Percentiles rank a stretch among this genome's conserved stretches.
phyloP scores from a whole-genome alignment of 441 rosid genomes.

The Hypseocharis bilobata region DNA sequence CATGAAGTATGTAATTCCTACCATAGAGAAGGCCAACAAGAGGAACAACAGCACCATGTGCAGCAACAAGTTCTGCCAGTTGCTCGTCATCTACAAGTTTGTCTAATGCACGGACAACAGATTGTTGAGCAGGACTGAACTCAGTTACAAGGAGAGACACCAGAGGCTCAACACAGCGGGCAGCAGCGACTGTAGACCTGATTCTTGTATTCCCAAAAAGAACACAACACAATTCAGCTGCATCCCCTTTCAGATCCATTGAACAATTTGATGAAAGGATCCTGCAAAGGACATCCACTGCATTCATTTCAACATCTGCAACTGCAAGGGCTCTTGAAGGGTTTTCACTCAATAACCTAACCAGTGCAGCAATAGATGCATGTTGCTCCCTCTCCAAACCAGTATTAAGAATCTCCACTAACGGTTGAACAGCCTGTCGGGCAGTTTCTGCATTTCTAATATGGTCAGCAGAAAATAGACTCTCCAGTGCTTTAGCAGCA shows the following conservation, averaged over 20 bases:
- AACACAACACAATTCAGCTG: constrained; percentile 96
- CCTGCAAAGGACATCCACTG: constrained; percentile 96
- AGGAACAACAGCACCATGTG: constrained; percentile 97
- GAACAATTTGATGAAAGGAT: constrained; percentile 90
- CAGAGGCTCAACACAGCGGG: constrained; percentile 95
- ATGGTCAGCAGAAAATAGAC: constrained; percentile 93
- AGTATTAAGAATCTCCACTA: constrained; percentile 92
- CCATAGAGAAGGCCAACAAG: constrained; percentile 97
- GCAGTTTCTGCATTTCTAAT: constrained; percentile 90
- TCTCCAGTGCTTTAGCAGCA: constrained; percentile 96
- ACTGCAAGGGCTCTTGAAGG: constrained; percentile 91
- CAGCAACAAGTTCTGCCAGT: constrained; percentile 96
- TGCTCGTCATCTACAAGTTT: constrained; percentile 98
- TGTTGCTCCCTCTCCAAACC: constrained; percentile 97
- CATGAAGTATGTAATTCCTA: constrained; percentile 80
- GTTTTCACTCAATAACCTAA: constrained; percentile 89
- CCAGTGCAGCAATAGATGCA: constrained; percentile 96
- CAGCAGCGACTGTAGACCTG: constrained; percentile 98
- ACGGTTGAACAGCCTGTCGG: constrained; percentile 94
- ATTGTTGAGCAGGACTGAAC: constrained; percentile 87
- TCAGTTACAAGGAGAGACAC: constrained; percentile 91
- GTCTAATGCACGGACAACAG: constrained; percentile 88
- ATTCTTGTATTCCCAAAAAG: constrained; percentile 87
- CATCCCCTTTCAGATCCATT: constrained; percentile 95
- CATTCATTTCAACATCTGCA: constrained; percentile 98